Base-by-base conservation (phyloP, 768 basidiomycete species). In the Sporobolomyces roseus region DNA sequence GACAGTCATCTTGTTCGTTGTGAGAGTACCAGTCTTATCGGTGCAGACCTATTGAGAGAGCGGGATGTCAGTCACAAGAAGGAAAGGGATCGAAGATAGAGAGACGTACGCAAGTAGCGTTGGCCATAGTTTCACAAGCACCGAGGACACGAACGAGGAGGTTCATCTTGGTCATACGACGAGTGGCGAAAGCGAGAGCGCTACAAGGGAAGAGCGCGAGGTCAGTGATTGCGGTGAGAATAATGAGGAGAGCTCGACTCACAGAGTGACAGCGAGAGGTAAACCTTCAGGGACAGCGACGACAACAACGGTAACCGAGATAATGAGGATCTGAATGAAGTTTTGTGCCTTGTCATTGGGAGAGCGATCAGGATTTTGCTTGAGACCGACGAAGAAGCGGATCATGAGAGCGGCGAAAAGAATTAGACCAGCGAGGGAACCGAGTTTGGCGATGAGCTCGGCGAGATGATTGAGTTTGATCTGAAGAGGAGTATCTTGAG, bases 121-220 rank as follows among this genome's bases (percentile, higher is more conserved):
- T 97, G 27, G 90, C 94, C 94, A 98, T 98, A 0, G 92, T 98
- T 80, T 99, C 96, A 79, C 94, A 98, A 17, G 93, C 93, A 10
- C 90, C 90, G 38, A 99, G 85, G 7, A 97, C 90, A 62, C 94
- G 92, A 35, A 98, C 96, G 49, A 99, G 85, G 0, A 98, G 83
- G 61, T 96, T 96, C 79, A 93, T 89, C 76, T 87, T 84, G 13
- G 93, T 90, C 96, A 98, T 98, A n/a, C 94, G 88, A 75, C 90
- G 93, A 53, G 96, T 99, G 0, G 94, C 96, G 76, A 98, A 99
- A 1, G 96, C 91, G 36, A 99, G 82, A 0, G 96, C 96, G 53
- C 56, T 59, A n/a, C n/a, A n/a, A 43, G 23, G 27, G 25, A 16
- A 25, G 13, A 16, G 27, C 9, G 21, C 27, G 4, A 41, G 55